Evolutionary conservation across 352 stramenopile species (phyloP), one percentile per base, ranked within the genome.

Genomic region (Phytophthora melonis): DNA sequence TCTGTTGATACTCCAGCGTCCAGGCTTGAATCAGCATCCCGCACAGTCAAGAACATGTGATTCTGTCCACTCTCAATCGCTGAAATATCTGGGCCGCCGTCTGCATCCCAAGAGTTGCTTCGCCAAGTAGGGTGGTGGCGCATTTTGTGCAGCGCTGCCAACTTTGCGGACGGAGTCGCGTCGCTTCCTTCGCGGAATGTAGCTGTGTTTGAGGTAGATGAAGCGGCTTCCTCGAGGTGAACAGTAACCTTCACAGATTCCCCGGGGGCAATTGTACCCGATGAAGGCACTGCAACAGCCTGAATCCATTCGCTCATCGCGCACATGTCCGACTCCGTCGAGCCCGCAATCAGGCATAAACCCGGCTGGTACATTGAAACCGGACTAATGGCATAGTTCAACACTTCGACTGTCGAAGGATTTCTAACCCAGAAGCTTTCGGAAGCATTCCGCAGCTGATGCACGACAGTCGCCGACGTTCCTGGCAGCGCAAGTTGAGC

Each of bases 401-500:
- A 74, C 18, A 86, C 69, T 67, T 94, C 79, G 0, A 74, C 63
- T 9, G 81, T 82, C 11, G 86, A 95, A 14, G 88, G 87, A 68
- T 96, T 97, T 8, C 86, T 81, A 39, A 97, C 87, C 75, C 81
- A 95, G 58, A 97, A 97, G 25, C 79, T 92, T 74, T 97, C 90
- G 3, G 64, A 79, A 5, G 74, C 81, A 47, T 88, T 93, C 19
- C 84, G 85, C n/a, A 95, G 63, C 58, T 91, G 84, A 59, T 94
- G 85, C 18, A 90, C 63, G 57, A 82, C 79, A 16, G 14, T 52
- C 13, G 72, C 66, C 5, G 69, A 77, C 23, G 63, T 25, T 53
- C 66, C 70, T 21, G 72, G 49, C 21, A 75, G 61, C 32, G 69
- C 64, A 43, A 77, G 59, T 45, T 81, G 72, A 55, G 67, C 61